phyloP scores from a whole-genome alignment of 2,329 filamentous ascomycete species.

The Colletotrichum sp. region DNA sequence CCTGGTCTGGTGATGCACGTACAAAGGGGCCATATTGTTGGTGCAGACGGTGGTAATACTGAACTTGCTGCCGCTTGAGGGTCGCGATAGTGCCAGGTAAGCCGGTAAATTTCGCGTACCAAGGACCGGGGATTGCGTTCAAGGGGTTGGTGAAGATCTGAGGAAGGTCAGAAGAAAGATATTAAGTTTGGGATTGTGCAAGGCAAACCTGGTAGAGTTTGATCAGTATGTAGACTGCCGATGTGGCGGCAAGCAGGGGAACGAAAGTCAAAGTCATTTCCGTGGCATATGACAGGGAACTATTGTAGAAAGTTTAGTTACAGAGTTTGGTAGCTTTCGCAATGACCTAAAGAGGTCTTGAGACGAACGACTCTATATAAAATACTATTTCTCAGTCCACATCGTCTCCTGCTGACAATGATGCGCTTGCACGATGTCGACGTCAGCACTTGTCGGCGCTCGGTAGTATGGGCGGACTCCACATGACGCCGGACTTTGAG shows the following conservation, averaged over 20 bases:
- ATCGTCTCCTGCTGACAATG: background rate
- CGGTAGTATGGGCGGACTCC: background rate
- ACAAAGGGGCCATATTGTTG: background rate
- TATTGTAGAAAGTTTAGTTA: background rate
- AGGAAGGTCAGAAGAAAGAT: too few relatives aligned
- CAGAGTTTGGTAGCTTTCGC: background rate
- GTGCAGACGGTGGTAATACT: background rate
- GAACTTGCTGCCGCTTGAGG: background rate
- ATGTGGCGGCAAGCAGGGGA: background rate
- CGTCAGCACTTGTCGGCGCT: background rate
- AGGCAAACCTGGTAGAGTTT: background rate
- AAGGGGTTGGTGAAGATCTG: background rate
- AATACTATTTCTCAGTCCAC: accelerated
- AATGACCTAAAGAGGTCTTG: background rate
- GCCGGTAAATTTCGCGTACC: background rate
- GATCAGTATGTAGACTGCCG: background rate
- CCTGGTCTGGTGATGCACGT: background rate
- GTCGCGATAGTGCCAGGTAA: background rate
- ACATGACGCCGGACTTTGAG: background rate
- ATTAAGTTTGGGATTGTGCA: background rate
- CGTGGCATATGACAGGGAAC: background rate
- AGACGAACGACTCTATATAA: background rate
- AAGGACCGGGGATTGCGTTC: background rate
- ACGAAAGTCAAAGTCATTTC: background rate
- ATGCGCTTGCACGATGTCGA: background rate